Conservation (phyloP, 176 grass and related monocot species). For the Paspalum vaginatum region DNA sequence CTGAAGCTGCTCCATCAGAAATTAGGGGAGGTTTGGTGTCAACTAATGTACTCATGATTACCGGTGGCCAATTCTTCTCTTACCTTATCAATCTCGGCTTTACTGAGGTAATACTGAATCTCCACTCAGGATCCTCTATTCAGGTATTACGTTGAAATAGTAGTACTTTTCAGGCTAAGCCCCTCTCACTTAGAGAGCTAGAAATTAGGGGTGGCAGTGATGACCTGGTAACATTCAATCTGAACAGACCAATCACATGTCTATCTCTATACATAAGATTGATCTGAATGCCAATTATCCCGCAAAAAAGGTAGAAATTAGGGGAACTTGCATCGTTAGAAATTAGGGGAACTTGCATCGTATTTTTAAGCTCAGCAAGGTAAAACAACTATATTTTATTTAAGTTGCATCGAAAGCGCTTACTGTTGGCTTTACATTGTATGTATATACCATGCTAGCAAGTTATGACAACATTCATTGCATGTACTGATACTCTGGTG, state of each 20-base stretch:
- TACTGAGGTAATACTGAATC: conserved; percentile 70
- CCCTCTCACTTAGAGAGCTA: background rate
- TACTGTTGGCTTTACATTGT: background rate
- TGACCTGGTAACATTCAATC: too few relatives aligned
- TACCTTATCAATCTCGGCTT: conserved; percentile 98
- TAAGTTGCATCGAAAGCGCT: conserved; percentile 24
- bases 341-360: background rate
- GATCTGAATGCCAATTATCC: too few relatives aligned
- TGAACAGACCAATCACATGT: too few relatives aligned
- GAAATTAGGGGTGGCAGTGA: conserved; percentile 21
- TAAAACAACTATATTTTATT: conserved; percentile 2
- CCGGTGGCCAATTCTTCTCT: conserved; percentile 92
- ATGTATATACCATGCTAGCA: background rate
- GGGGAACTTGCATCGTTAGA: background rate
- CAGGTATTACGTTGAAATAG: conserved; percentile 5
- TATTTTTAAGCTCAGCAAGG: conserved; percentile 14
- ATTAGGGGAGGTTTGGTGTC: conserved; percentile 88
- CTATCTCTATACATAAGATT: too few relatives aligned
- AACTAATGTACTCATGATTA: conserved; percentile 99
- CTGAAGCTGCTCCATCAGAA: conserved; percentile 91
- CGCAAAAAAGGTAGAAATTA: too few relatives aligned
- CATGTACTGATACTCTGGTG: background rate
- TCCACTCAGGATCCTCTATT: background rate
- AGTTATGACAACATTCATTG: conserved; percentile 4
- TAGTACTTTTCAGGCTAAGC: conserved; percentile 13